A percentile compares a stretch with the other conserved stretches of the same genome.
Evolutionary conservation across 306 rosid species (phyloP).

Genomic region (Cucurbita maxima): DNA sequence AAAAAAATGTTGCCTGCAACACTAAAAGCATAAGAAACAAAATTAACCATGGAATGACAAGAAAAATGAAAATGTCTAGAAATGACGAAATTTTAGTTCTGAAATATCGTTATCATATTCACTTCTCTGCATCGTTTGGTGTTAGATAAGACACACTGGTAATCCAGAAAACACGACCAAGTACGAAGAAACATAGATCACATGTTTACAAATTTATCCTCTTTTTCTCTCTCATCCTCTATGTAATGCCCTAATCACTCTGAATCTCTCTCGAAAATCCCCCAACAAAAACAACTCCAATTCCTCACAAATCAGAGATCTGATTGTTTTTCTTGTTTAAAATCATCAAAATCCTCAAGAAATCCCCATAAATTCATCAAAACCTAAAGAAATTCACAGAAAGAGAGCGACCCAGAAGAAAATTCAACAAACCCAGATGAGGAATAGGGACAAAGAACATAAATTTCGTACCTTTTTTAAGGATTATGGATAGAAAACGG

Average conservation of each 20-base stretch:
- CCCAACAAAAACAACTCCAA: background rate
- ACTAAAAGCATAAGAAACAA: slow-evolving; percentile 1
- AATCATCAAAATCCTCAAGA: background rate
- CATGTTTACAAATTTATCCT: background rate
- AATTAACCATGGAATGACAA: background rate
- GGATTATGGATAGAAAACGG: background rate
- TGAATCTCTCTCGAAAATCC: slow-evolving; percentile 1
- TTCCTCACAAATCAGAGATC: background rate
- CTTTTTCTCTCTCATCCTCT: background rate
- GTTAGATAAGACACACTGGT: background rate
- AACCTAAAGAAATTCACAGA: background rate
- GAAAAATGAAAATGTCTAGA: background rate
- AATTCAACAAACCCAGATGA: slow-evolving; percentile 6
- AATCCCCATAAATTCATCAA: background rate
- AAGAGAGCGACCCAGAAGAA: background rate
- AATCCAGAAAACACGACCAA: background rate
- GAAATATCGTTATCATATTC: slow-evolving; percentile 2
- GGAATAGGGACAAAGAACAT: background rate
- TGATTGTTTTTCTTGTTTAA: background rate
- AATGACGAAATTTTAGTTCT: background rate
- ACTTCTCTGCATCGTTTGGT: background rate
- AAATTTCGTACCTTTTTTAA: background rate
- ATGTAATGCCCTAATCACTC: background rate
- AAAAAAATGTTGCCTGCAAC: background rate
- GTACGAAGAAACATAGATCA: background rate